phyloP scores from a whole-genome alignment of 176 grass and related monocot species.

The Calamus simplicifolius region DNA sequence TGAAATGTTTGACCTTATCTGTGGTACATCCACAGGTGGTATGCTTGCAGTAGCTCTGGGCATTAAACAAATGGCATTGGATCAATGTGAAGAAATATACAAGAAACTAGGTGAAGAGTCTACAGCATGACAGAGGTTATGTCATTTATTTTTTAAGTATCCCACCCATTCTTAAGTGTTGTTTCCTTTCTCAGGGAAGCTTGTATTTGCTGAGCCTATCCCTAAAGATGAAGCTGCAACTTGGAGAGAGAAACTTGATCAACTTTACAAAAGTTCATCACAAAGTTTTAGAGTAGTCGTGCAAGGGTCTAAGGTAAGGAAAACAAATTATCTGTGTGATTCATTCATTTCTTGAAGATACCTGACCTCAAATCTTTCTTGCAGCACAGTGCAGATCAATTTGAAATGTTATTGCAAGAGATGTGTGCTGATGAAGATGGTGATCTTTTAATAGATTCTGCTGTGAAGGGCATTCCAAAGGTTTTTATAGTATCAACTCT shows the following conservation, averaged over 20 bases:
- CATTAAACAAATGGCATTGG: conserved; percentile 82
- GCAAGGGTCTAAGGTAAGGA: conserved; percentile 88
- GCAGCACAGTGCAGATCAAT: conserved; percentile 99
- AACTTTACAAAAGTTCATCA: conserved; percentile 97
- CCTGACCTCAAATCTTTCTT: conserved; percentile 27
- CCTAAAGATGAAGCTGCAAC: conserved; percentile 97
- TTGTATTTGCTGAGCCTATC: conserved; percentile 87
- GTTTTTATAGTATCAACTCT: conserved; percentile 96
- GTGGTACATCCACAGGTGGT: conserved; percentile 95
- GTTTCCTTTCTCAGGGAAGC: conserved; percentile 45
- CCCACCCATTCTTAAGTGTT: too few relatives aligned
- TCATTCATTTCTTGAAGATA: conserved; percentile 1
- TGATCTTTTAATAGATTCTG: conserved; percentile 94
- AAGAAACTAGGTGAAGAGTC: conserved; percentile 75
- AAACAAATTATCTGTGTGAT: neutral
- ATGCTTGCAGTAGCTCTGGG: conserved; percentile 99
- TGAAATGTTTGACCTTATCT: conserved; percentile 99
- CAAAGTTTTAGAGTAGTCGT: conserved; percentile 98
- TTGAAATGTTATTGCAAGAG: conserved; percentile 83
- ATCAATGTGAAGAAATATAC: conserved; percentile 99
- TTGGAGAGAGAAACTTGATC: conserved; percentile 91
- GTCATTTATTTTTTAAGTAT: too few relatives aligned
- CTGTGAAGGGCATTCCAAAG: conserved; percentile 91
- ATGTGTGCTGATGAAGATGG: conserved; percentile 97
- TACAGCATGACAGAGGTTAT: conserved; percentile 6